Conservation (phyloP, 2,329 filamentous ascomycete genomes). For the Sodiomyces alkalinus region DNA sequence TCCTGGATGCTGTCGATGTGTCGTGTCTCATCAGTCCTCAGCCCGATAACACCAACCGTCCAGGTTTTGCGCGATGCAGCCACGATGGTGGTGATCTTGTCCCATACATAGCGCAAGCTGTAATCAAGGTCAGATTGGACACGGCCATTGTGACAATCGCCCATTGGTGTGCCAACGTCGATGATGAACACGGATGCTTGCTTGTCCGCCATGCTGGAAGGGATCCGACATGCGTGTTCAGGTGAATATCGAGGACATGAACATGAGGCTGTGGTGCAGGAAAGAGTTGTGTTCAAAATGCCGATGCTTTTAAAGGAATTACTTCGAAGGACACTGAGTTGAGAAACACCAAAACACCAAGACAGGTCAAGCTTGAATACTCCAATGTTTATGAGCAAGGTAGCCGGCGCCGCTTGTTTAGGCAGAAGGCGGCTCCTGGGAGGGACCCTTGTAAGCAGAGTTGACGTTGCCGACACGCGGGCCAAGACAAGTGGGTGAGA, state of each 20-base stretch:
- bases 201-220: constrained; percentile 64
- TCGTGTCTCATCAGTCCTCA: constrained; percentile 63
- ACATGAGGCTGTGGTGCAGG: neutral
- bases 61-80: constrained; percentile 52
- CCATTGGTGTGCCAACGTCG: constrained; percentile 81
- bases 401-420: no score
- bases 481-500: no score
- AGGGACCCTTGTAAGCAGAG: no score
- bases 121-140: constrained; percentile 72
- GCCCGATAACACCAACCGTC: constrained; percentile 64
- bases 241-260: neutral
- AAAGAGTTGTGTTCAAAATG: no score
- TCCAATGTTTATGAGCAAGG: no score
- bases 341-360: no score
- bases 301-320: no score
- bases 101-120: constrained; percentile 86
- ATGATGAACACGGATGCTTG: constrained; percentile 87
- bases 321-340: no score
- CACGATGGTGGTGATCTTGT: constrained; percentile 61
- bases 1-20: constrained; percentile 49
- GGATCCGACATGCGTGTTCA: constrained; percentile 1
- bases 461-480: no score
- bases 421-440: no score
- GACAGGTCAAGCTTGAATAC: no score
- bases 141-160: constrained; percentile 52